phyloP scores from a whole-genome alignment of 1,284 basidiomycete species.

The Moesziomyces sp. region DNA sequence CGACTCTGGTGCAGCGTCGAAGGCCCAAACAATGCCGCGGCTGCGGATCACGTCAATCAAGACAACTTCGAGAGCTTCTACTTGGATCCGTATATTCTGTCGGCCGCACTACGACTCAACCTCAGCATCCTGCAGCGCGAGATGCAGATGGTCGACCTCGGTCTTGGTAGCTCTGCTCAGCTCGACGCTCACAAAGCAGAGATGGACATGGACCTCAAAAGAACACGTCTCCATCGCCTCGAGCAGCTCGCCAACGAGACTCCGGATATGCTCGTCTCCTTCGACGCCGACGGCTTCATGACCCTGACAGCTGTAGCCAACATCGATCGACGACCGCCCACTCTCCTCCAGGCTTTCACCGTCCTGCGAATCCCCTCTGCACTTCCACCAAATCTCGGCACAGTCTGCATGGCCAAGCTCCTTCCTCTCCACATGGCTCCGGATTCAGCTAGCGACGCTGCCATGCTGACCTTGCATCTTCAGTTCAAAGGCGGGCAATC shows the following conservation, averaged over 20 bases:
- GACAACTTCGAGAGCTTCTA: slow-evolving; percentile 16
- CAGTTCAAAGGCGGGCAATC: slow-evolving; percentile 15
- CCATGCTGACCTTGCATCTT: slow-evolving; percentile 28
- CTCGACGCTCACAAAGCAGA: slow-evolving; percentile 27
- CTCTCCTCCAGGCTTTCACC: slow-evolving; percentile 46
- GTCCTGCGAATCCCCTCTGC: slow-evolving; percentile 40
- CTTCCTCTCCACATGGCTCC: slow-evolving; percentile 20
- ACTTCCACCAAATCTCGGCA: slow-evolving; percentile 1
- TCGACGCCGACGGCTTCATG: slow-evolving; percentile 31
- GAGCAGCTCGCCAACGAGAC: slow-evolving; percentile 54
- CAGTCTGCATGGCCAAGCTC: slow-evolving; percentile 13
- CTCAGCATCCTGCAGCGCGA: slow-evolving; percentile 46
- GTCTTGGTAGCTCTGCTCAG: slow-evolving; percentile 19
- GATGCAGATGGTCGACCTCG: slow-evolving; percentile 52
- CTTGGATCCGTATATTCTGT: slow-evolving; percentile 34
- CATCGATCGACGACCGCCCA: slow-evolving; percentile 55
- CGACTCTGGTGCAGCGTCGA: slow-evolving; percentile 50
- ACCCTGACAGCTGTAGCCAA: slow-evolving; percentile 51
- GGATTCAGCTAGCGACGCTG: slow-evolving; percentile 26
- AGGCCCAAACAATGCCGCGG: neutral
- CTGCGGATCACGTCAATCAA: neutral
- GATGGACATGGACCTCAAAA: slow-evolving; percentile 39
- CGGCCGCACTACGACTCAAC: slow-evolving; percentile 38
- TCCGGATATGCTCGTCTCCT: slow-evolving; percentile 51
- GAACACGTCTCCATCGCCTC: slow-evolving; percentile 41